Evolutionary conservation across 352 stramenopile genomes (phyloP).

Genomic region (Achlya hypogyna): DNA sequence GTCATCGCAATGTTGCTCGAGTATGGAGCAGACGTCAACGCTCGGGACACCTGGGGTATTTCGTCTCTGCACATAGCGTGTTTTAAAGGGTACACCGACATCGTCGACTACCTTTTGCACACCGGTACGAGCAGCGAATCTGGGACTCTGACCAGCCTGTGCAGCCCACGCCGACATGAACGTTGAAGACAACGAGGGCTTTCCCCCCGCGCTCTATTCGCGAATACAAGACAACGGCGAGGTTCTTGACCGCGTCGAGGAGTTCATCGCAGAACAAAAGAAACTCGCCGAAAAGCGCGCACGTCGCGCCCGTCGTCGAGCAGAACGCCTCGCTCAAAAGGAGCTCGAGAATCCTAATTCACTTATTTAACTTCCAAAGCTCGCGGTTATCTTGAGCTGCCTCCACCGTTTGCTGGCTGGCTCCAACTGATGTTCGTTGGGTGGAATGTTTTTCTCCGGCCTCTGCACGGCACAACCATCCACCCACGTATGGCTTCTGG

Average conservation of each 20-base stretch:
- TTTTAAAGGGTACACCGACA: slow-evolving; percentile 56
- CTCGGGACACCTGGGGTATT: slow-evolving; percentile 53
- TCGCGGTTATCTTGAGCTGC: no score
- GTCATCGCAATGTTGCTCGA: slow-evolving; percentile 60
- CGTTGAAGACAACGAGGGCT: slow-evolving; percentile 56
- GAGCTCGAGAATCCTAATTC: slow-evolving; percentile 4
- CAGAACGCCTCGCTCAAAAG: neutral
- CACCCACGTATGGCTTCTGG: no score
- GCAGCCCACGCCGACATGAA: slow-evolving; percentile 22
- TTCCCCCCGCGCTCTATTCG: slow-evolving; percentile 57
- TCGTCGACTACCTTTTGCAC: slow-evolving; percentile 63
- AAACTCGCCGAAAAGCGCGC: slow-evolving; percentile 14
- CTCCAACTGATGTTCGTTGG: no score
- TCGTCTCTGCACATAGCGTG: slow-evolving; percentile 61
- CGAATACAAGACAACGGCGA: slow-evolving; percentile 58
- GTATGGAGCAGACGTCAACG: slow-evolving; percentile 44
- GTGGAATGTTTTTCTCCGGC: no score
- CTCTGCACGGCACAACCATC: no score
- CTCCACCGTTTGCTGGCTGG: no score
- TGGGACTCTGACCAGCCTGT: neutral
- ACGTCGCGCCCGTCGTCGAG: neutral
- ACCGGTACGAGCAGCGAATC: slow-evolving; percentile 23
- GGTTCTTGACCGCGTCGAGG: slow-evolving; percentile 47
- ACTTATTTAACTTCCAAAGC: slow-evolving; percentile 22
- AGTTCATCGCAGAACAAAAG: slow-evolving; percentile 30